Percentiles rank a stretch among this genome's conserved stretches.
These are phyloP conservation scores for Pigoraptor vietnamica DNA, from an alignment of 78 protist species.

Conservation along the genomic window DNA sequence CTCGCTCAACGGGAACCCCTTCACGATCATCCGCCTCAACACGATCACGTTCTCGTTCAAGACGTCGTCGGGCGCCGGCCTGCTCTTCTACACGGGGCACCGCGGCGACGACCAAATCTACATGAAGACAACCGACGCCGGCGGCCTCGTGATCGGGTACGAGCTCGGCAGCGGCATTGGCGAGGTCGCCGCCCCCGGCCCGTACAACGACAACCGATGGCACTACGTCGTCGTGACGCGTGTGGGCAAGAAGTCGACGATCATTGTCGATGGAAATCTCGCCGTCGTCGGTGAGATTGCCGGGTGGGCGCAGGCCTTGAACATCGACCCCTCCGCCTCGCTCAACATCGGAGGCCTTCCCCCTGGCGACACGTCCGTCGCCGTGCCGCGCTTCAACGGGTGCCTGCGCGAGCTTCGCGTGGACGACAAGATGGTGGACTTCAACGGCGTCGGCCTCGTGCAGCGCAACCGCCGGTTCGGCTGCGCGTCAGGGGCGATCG, in stretches of 20 bases:
- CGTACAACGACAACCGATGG: neutral
- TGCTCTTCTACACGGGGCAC: neutral
- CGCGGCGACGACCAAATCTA: neutral
- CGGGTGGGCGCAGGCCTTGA: neutral
- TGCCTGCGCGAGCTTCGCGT: neutral
- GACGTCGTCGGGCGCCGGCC: neutral
- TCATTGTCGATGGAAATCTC: neutral
- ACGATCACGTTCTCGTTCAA: neutral
- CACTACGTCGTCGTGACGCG: neutral
- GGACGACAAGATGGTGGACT: neutral
- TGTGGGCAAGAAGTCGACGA: neutral
- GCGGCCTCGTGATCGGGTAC: neutral
- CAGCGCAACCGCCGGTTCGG: neutral
- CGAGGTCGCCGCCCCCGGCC: neutral
- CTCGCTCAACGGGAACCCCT: neutral
- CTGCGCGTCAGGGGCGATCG: neutral
- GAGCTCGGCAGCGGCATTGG: neutral
- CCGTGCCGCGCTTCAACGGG: neutral
- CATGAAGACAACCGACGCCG: neutral
- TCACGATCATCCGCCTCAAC: neutral
- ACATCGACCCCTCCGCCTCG: neutral
- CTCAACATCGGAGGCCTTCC: neutral
- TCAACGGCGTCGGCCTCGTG: neutral
- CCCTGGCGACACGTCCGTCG: neutral
- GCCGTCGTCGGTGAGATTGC: neutral